Conservation (phyloP, 2,329 filamentous ascomycete genomes). For the Aspergillus quadricinctus region DNA sequence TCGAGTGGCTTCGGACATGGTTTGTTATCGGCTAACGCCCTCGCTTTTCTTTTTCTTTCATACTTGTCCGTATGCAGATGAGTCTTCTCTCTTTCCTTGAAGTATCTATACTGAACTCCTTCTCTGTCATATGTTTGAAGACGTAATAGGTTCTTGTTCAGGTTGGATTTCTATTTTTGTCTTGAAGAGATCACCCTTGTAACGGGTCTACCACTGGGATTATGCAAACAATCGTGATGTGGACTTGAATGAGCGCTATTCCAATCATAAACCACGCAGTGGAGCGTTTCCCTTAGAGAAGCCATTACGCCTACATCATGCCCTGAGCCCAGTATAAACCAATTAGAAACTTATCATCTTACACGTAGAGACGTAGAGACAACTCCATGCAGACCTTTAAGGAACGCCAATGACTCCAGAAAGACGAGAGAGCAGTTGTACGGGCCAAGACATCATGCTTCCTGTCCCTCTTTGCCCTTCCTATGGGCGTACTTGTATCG, state of each 20-base stretch:
- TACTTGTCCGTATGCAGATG: not conserved
- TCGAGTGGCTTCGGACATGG: not conserved
- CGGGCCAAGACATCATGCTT: not conserved
- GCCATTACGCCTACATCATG: not conserved
- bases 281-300: not conserved
- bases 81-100: not conserved
- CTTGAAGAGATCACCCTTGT: not conserved
- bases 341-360: not conserved
- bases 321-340: not conserved
- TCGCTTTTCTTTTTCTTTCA: not conserved
- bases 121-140: not conserved
- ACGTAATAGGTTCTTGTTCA: not conserved
- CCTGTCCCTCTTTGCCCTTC: not conserved
- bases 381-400: not conserved
- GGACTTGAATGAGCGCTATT: not conserved
- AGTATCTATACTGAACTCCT: not conserved
- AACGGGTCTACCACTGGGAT: not conserved
- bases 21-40: not conserved
- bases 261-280: not conserved
- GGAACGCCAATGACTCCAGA: not conserved
- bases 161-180: not conserved
- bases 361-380: not conserved
- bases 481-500: constrained; percentile 33
- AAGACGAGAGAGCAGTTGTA: not conserved
- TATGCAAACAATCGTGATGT: not conserved